Percentiles rank a stretch among this genome's conserved stretches.
Conservation (phyloP, 192 early-diverging fungal species). For the Chytriomyces sp. region DNA sequence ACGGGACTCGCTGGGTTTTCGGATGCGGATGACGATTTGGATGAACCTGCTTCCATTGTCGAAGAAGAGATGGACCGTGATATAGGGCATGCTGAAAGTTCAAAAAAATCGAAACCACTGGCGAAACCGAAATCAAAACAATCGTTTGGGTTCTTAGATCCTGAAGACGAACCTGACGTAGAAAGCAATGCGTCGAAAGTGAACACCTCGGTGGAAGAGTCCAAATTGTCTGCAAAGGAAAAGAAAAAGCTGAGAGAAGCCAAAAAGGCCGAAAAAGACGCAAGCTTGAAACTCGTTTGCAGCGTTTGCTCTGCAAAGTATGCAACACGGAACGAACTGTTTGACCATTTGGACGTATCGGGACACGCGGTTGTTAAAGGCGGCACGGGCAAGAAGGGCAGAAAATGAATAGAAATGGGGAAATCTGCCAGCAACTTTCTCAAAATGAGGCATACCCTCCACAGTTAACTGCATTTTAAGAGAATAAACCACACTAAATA, state of each 20-base stretch:
- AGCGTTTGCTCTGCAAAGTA: conserved; percentile 81
- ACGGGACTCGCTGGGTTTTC: neutral
- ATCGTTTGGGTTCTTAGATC: neutral
- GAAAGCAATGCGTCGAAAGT: neutral
- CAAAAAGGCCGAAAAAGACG: conserved; percentile 26
- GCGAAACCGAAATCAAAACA: neutral
- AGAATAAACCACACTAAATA: neutral
- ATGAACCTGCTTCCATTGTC: neutral
- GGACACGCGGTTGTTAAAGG: conserved; percentile 73
- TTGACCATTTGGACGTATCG: conserved; percentile 83
- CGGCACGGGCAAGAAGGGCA: conserved; percentile 18
- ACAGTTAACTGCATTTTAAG: neutral
- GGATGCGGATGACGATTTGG: neutral
- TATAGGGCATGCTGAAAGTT: neutral
- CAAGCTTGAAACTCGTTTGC: conserved; percentile 58
- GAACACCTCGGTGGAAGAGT: neutral
- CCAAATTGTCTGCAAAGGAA: conserved; percentile 38
- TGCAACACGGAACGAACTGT: conserved; percentile 80
- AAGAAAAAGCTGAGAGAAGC: conserved; percentile 37
- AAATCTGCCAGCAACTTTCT: too few relatives aligned
- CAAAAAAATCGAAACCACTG: conserved; percentile 5
- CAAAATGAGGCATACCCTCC: neutral
- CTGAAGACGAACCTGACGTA: neutral
- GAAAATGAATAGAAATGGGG: conserved; percentile 4
- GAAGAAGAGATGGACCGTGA: neutral